A percentile compares a stretch with the other conserved stretches of the same genome.
Conservation (phyloP, 106 monocot species). For the Agapanthus africanus region DNA sequence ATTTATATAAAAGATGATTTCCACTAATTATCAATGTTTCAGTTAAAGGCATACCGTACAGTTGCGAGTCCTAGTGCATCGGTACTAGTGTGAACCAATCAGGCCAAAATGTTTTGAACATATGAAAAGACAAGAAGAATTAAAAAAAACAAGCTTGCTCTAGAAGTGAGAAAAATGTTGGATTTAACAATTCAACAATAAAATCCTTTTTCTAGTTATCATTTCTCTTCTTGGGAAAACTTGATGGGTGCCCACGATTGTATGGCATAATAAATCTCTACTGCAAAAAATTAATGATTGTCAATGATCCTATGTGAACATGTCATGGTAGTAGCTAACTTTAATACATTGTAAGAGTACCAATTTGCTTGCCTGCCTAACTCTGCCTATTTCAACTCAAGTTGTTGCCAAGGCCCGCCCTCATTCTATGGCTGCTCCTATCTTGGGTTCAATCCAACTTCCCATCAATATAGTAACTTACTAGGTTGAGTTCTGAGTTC, state of each 20-base stretch:
- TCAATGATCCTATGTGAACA: too few relatives aligned
- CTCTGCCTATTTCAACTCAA: not conserved
- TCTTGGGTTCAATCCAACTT: too few relatives aligned
- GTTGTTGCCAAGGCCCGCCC: not conserved
- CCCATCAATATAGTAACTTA: too few relatives aligned
- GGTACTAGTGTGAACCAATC: not conserved
- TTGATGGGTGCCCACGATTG: not conserved
- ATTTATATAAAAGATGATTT: not conserved
- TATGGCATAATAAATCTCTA: not conserved
- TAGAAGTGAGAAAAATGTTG: not conserved
- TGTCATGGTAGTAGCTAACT: not conserved
- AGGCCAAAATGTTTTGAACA: not conserved
- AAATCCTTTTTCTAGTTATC: not conserved
- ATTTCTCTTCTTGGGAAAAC: not conserved
- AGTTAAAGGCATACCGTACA: not conserved
- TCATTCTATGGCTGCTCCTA: too few relatives aligned
- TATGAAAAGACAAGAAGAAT: not conserved
- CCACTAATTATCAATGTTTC: not conserved
- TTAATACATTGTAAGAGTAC: not conserved
- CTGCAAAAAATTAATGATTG: too few relatives aligned
- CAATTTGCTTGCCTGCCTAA: not conserved
- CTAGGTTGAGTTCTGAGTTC: too few relatives aligned
- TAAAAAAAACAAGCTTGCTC: not conserved
- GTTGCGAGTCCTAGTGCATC: not conserved
- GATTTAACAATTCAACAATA: too few relatives aligned